Percentiles rank a stretch among this genome's conserved stretches.
phyloP scores from a whole-genome alignment of 1,284 basidiomycete species.

The Pascua sp. region DNA sequence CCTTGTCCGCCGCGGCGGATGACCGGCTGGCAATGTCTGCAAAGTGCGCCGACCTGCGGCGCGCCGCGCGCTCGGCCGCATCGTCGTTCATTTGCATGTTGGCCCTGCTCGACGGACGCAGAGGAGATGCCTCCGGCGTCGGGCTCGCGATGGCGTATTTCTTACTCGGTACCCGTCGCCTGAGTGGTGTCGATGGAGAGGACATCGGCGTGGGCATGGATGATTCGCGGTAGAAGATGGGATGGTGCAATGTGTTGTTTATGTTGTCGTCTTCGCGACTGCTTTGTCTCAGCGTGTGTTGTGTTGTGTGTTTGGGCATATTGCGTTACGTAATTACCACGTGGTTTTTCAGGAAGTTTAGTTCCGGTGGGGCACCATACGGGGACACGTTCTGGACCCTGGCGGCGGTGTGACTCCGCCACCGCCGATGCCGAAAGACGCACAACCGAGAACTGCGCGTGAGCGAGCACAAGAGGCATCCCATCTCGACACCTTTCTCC shows the following conservation, averaged over 20 bases:
- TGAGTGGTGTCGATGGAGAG: slow-evolving; percentile 9
- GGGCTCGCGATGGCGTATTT: slow-evolving; percentile 5
- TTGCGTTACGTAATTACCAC: not conserved
- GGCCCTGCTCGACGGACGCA: slow-evolving; percentile 5
- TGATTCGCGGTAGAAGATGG: not conserved
- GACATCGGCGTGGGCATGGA: slow-evolving; percentile 3
- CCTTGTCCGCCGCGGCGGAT: slow-evolving; percentile 9
- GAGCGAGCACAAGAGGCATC: no score
- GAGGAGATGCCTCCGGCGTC: slow-evolving; percentile 3
- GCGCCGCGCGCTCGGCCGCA: slow-evolving; percentile 35
- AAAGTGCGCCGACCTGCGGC: slow-evolving; percentile 43
- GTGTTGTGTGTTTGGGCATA: slow-evolving; percentile 4
- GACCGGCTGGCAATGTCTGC: slow-evolving; percentile 15
- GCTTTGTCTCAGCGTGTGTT: not conserved
- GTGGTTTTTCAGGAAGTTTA: not conserved
- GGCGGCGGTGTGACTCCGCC: no score
- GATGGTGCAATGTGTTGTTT: not conserved
- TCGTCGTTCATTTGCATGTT: slow-evolving; percentile 38
- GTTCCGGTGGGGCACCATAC: not conserved
- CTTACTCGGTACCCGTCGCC: slow-evolving; percentile 4
- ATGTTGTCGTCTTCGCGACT: not conserved
- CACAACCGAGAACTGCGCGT: no score
- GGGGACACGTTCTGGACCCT: no score
- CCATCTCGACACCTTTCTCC: no score
- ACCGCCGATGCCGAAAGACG: no score